Base-by-base conservation (phyloP, 2,329 filamentous ascomycete genomes). In the Colletotrichum tanaceti region DNA sequence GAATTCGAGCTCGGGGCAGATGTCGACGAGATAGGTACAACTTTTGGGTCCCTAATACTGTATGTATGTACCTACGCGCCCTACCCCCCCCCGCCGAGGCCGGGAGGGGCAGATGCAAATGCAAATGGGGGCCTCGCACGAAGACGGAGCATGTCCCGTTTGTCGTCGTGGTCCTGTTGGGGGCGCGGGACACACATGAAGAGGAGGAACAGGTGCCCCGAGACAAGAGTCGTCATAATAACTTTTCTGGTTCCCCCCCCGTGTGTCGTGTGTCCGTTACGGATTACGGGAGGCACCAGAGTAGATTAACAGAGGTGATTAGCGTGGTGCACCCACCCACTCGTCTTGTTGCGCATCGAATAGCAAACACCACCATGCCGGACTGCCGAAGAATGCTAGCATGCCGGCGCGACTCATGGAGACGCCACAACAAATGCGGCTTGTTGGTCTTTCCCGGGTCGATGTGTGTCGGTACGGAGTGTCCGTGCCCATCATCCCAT, bases 361-460 rank as follows among this genome's bases (percentile, higher is more conserved):
- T 35, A 43, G 7, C 16, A 41, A 32, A 47, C 16, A 18, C 43
- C 55, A n/a, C n/a, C n/a, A n/a, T n/a, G n/a, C n/a, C n/a, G 44
- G 5, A 28, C 5, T 20, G 38, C 39, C 14, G 16, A 47, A 43
- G 52, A 63, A 63, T 32, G 20, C 54, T n/a, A n/a, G 49, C 62
- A 59, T 50, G 55, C 62, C 65, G 46, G 28, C 41, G 52, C 54
- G 65, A 60, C 41, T 44, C 24, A 14, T 58, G 28, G 18, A n/a
- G 24, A 14, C 20, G 18, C 28, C 14, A 44, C 14, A 50, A 24
- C n/a, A n/a, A n/a, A n/a, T 66, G 50, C 50, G 32, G 47, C 49
- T 35, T 20, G 18, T 32, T 5, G 20, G 24, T 22, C 55, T 32
- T 24, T 54, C 20, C 35, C 49, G 64, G 39, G n/a, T 4, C 32